phyloP scores from a whole-genome alignment of 495 filamentous ascomycete species.

The Entonaema liquescens region DNA sequence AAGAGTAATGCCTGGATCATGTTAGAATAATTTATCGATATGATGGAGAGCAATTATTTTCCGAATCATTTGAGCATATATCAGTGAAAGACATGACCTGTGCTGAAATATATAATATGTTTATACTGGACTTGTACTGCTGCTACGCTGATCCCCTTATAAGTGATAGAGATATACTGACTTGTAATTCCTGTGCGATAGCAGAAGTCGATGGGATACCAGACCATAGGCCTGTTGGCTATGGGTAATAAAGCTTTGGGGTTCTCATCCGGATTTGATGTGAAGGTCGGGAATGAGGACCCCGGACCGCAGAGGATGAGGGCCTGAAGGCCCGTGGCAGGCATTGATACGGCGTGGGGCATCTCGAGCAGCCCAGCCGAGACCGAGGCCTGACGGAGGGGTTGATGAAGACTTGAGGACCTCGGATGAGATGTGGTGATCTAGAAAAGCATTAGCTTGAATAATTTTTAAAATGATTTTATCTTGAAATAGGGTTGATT shows the following conservation, averaged over 20 bases:
- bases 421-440: constrained; percentile 1
- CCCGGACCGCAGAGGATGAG: constrained; percentile 93
- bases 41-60: neutral
- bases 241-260: constrained; percentile 92
- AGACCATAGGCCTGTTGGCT: constrained; percentile 95
- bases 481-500: neutral
- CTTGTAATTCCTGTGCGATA: constrained; percentile 84
- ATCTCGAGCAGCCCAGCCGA: constrained; percentile 50
- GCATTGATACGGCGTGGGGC: constrained; percentile 75
- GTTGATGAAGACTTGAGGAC: constrained; percentile 7
- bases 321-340: constrained; percentile 86
- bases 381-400: constrained; percentile 32
- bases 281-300: constrained; percentile 90
- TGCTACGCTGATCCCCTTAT: neutral
- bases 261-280: constrained; percentile 83
- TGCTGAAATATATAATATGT: too few species aligned
- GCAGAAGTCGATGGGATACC: constrained; percentile 92
- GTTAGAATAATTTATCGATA: constrained; percentile 11
- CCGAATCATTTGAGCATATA: neutral
- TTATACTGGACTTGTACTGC: neutral
- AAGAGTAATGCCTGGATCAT: constrained; percentile 75
- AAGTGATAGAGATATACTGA: constrained; percentile 49
- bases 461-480: neutral
- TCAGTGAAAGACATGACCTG: neutral
- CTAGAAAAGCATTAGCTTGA: neutral